These are phyloP conservation scores for Graphilbum fragrans DNA, from an alignment of 2,329 filamentous ascomycete genomes.

Conservation along the genomic window DNA sequence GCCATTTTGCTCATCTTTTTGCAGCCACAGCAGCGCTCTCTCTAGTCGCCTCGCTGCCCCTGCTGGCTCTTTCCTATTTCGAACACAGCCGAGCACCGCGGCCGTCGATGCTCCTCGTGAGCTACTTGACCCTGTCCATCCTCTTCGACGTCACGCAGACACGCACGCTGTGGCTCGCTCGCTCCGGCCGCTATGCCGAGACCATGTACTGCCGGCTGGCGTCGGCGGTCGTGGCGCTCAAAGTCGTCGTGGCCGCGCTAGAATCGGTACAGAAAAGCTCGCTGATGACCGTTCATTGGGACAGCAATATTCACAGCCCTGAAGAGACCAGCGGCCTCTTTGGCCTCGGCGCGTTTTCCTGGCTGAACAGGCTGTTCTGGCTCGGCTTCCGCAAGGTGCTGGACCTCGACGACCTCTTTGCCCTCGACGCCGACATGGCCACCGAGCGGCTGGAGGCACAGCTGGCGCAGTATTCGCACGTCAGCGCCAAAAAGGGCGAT, in stretches of 20 bases:
- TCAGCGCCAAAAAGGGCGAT: background rate
- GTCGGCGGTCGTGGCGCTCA: conserved; percentile 9
- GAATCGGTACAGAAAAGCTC: conserved; percentile 12
- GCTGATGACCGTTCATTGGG: conserved; percentile 2
- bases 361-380: conserved; percentile 21
- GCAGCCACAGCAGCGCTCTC: conserved; percentile 8
- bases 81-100: conserved; percentile 20
- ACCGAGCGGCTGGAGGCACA: conserved; percentile 6
- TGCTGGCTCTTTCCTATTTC: conserved; percentile 18
- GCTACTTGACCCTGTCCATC: conserved; percentile 27
- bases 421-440: conserved; percentile 14
- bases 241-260: conserved; percentile 10
- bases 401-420: conserved; percentile 19
- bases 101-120: conserved; percentile 28
- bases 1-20: conserved; percentile 6
- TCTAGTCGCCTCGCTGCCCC: conserved; percentile 16
- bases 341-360: conserved; percentile 21
- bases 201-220: conserved; percentile 9
- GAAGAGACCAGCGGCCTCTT: conserved; percentile 23
- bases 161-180: conserved; percentile 28
- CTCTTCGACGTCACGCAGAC: conserved; percentile 29
- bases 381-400: conserved; percentile 23
- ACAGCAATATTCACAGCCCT: conserved; percentile 14
- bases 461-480: conserved; percentile 6
- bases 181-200: conserved; percentile 1